Percentiles rank a stretch among this genome's conserved stretches.
These are phyloP conservation scores for Populus simonii DNA, from an alignment of 345 rosid genomes.

Conservation along the genomic window DNA sequence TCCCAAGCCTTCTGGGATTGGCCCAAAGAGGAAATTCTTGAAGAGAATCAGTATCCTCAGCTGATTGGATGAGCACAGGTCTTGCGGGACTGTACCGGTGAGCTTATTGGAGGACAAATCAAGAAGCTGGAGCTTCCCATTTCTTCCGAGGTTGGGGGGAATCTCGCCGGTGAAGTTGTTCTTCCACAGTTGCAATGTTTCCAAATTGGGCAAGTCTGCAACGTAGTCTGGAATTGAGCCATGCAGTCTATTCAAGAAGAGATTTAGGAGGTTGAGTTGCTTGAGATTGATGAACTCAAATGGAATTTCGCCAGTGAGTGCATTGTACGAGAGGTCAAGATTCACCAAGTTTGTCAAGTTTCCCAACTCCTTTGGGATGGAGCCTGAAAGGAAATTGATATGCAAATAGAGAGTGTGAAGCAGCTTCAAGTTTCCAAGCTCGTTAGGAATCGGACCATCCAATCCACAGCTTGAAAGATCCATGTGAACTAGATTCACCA, in stretches of 20 bases:
- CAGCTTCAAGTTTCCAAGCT: slow-evolving; percentile 61
- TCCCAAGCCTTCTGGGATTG: slow-evolving; percentile 70
- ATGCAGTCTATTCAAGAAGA: slow-evolving; percentile 73
- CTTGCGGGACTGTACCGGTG: slow-evolving; percentile 49
- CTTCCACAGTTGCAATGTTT: slow-evolving; percentile 67
- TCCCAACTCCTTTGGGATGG: slow-evolving; percentile 64
- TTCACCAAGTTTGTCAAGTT: slow-evolving; percentile 60
- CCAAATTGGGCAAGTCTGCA: slow-evolving; percentile 53
- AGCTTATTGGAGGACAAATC: slow-evolving; percentile 90
- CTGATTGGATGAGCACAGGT: slow-evolving; percentile 23
- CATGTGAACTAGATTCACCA: slow-evolving; percentile 61
- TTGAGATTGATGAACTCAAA: slow-evolving; percentile 54
- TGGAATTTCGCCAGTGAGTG: slow-evolving; percentile 75
- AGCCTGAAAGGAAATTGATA: slow-evolving; percentile 61
- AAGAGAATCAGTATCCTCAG: slow-evolving; percentile 63
- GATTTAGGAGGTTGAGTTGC: slow-evolving; percentile 59
- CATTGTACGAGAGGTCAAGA: slow-evolving; percentile 80
- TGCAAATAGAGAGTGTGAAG: slow-evolving; percentile 68
- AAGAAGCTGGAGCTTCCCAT: slow-evolving; percentile 55
- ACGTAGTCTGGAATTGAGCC: slow-evolving; percentile 75
- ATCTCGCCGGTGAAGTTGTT: slow-evolving; percentile 86
- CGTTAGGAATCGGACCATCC: slow-evolving; percentile 64
- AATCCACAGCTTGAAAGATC: slow-evolving; percentile 75
- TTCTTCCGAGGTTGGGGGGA: slow-evolving; percentile 69
- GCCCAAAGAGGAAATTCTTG: slow-evolving; percentile 82